These are phyloP conservation scores for Aureobasidium sp. DNA, from an alignment of 2,329 filamentous ascomycete species.

Conservation along the genomic window DNA sequence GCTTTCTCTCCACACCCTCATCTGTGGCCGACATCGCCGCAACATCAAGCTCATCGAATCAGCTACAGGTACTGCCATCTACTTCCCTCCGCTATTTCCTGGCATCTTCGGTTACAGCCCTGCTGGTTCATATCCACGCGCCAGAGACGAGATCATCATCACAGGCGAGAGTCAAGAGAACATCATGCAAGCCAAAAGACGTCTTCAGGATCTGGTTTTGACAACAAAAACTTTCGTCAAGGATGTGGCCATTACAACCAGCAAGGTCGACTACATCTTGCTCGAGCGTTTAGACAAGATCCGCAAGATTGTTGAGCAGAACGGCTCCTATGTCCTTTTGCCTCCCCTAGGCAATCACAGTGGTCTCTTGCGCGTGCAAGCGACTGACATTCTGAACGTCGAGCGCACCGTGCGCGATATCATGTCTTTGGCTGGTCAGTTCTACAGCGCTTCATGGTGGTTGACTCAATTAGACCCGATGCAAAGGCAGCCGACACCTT, in stretches of 20 bases:
- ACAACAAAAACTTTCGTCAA: slow-evolving; percentile 73
- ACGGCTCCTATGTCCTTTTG: slow-evolving; percentile 90
- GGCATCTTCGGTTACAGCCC: slow-evolving; percentile 86
- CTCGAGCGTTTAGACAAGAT: slow-evolving; percentile 91
- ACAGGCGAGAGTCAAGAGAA: slow-evolving; percentile 80
- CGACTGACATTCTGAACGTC: slow-evolving; percentile 84
- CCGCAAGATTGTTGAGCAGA: slow-evolving; percentile 93
- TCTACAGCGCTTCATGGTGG: slow-evolving; percentile 96
- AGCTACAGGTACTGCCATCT: slow-evolving; percentile 89
- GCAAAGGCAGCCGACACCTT: slow-evolving; percentile 52
- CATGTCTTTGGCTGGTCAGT: slow-evolving; percentile 92
- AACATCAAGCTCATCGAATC: slow-evolving; percentile 98
- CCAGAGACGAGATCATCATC: slow-evolving; percentile 87
- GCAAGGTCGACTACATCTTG: slow-evolving; percentile 91
- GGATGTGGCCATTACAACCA: slow-evolving; percentile 78
- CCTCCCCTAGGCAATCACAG: slow-evolving; percentile 80
- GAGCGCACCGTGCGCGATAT: slow-evolving; percentile 93
- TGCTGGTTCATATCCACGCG: slow-evolving; percentile 63
- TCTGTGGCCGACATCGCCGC: slow-evolving; percentile 88
- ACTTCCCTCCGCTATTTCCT: slow-evolving; percentile 92
- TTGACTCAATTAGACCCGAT: slow-evolving; percentile 67
- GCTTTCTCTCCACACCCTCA: slow-evolving; percentile 77
- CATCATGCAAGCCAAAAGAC: slow-evolving; percentile 83
- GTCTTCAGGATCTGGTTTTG: slow-evolving; percentile 75
- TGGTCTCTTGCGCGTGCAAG: slow-evolving; percentile 80